phyloP scores from a whole-genome alignment of 2,329 filamentous ascomycete species.

The Metarhizium brunneum region DNA sequence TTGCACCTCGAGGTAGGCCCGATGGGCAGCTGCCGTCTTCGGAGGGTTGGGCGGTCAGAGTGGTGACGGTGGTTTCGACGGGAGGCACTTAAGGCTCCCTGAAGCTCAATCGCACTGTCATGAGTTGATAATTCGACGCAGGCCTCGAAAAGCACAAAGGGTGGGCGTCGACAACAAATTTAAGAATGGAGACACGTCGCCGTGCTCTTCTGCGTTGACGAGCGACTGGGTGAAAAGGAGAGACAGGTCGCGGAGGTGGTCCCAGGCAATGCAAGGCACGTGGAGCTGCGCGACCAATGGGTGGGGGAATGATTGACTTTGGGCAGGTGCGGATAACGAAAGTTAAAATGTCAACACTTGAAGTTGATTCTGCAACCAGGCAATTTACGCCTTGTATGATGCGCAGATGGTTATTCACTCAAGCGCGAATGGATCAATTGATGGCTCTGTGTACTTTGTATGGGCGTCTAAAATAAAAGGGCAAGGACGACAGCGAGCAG shows the following conservation, averaged over 20 bases:
- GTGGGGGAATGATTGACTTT: not conserved
- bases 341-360: too few relatives aligned
- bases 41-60: conserved; percentile 5
- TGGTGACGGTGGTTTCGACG: conserved; percentile 10
- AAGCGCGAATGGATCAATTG: too few relatives aligned
- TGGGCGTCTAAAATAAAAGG: too few relatives aligned
- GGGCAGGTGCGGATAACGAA: not conserved
- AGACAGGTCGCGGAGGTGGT: conserved; percentile 5
- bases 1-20: too few relatives aligned
- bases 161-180: not conserved
- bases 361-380: too few relatives aligned
- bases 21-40: not conserved
- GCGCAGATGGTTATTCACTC: too few relatives aligned
- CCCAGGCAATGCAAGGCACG: not conserved
- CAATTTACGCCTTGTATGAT: too few relatives aligned
- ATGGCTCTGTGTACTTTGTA: too few relatives aligned
- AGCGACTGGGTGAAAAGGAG: not conserved
- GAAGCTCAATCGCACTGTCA: conserved; percentile 17
- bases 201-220: not conserved
- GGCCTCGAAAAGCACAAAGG: too few relatives aligned
- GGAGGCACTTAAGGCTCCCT: conserved; percentile 11
- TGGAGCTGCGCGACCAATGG: not conserved
- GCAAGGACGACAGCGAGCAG: too few relatives aligned
- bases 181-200: not conserved
- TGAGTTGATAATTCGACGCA: not conserved